phyloP scores from a whole-genome alignment of 257 asterid species.

The Ilex asprella region DNA sequence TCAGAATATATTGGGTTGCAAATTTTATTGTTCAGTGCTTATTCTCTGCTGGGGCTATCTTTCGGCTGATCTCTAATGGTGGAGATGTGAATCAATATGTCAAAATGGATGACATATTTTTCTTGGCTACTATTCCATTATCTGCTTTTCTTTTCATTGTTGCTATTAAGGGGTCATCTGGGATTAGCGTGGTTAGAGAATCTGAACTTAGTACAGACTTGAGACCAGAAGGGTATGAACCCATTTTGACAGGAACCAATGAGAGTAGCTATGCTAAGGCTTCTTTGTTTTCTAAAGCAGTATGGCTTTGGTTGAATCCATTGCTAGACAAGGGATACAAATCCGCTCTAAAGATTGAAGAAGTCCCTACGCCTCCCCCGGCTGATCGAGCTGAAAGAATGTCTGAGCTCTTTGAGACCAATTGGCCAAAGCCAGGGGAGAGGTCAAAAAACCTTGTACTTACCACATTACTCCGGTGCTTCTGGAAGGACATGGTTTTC shows the following conservation, averaged over 20 bases:
- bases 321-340: constrained; percentile 41
- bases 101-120: constrained; percentile 36
- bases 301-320: constrained; percentile 64
- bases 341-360: constrained; percentile 40
- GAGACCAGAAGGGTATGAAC: constrained; percentile 10
- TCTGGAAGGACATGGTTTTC: constrained; percentile 46
- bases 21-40: constrained; percentile 12
- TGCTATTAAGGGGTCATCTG: constrained; percentile 31
- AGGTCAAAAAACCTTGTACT: constrained; percentile 35
- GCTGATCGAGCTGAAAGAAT: constrained; percentile 40
- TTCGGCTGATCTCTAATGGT: constrained; percentile 23
- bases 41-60: constrained; percentile 20
- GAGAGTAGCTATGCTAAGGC: constrained; percentile 52
- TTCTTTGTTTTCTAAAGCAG: constrained; percentile 41
- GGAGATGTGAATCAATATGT: constrained; percentile 12
- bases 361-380: constrained; percentile 50
- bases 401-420: constrained; percentile 32
- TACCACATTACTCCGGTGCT: constrained; percentile 36
- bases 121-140: constrained; percentile 33
- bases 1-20: constrained; percentile 21
- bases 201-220: constrained; percentile 9
- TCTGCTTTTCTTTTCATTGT: constrained; percentile 28
- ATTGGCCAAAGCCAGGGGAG: constrained; percentile 52
- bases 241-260: constrained; percentile 11
- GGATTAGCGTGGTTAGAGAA: constrained; percentile 13